Base-by-base conservation (phyloP, 257 asterid species). In the Solanum chilense region DNA sequence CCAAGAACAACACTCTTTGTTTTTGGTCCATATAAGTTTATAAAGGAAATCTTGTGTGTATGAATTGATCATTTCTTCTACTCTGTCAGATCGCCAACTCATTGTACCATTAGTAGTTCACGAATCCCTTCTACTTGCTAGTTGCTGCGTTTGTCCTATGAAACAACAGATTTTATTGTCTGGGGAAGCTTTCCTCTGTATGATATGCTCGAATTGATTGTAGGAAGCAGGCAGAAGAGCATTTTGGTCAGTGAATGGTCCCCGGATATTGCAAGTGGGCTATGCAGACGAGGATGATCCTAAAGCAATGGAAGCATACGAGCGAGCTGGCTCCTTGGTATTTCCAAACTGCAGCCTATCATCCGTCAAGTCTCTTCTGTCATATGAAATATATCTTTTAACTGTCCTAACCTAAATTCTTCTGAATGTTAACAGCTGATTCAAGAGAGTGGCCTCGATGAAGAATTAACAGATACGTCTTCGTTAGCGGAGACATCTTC, bases 171-270 rank as follows among this genome's bases (percentile, higher is more conserved):
- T 73, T 73, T 18, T 74, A 39, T 39, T 33, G 81, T 74, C 52
- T 0, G 82, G 5, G 10, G 5, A 74, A 74, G 82, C 15, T 39
- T 74, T 18, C 82, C 52, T 74, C n/a, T 35, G 10, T 74, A 11
- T 74, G 82, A 37, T 69, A 69, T 29, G 12, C 31, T 74, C 0
- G 12, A 20, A 18, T 71, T 86, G 84, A 86, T 90, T 81, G 11
- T 88, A 97, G 99, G 99, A 97, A 87, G 98, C 94, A 14, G 98
- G 99, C 68, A 87, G 98, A 89, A 92, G 97, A 90, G 99, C 99
- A 68, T 96, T 97, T 90, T 97, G 99, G 99, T 95, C 98, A 18
- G 92, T 97, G 85, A 95, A 94, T 82, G 99, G 99, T 44, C 98
- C 99, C 7, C 93, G 98, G 56, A 95, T 97, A 87, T 91, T 97